Evolutionary conservation across 352 stramenopile species (phyloP), one percentile per base, ranked within the genome.

Genomic region (Phytopythium aichiense): DNA sequence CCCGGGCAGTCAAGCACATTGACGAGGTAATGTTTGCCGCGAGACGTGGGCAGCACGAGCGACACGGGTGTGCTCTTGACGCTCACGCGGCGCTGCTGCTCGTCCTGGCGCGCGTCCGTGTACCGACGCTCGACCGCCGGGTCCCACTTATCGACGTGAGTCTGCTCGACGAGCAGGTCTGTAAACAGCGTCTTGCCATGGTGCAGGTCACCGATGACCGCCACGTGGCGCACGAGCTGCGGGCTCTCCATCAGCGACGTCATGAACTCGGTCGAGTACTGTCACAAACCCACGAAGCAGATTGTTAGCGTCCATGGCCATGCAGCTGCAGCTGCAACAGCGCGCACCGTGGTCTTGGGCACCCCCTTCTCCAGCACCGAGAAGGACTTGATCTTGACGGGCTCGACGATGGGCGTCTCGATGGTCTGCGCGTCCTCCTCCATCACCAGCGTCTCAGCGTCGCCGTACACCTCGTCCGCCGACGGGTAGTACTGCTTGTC

Each of bases 401-500:
- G 96, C 71, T 99, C 96, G 48, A 99, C 96, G 65, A 99, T 97
- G 16, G 98, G 98, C 66, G 98, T 98, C 67, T 99, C 94, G 59
- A 99, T 96, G 37, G 96, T 89, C 81, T 99, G 98, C 35, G 97
- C 94, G 82, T 99, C 98, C 73, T 99, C 97, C 70, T 99, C 98
- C 71, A 99, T 94, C 16, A 99, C 96, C 4, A 99, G 84, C 37
- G 96, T 99, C 61, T 99, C 95, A 4, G 92, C 96, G 48, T 98
- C 96, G 15, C 94, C 93, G 72, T 97, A 99, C 20, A 99, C 94
- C 61, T 99, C 92, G 54, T 97, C 79, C 6, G 97, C 97, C 4
- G 98, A 96, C 18, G 97, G 96, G 76, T 99, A 99, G 66, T 99
- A 99, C 60, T 99, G 91, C 76, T 99, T 99, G 77, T 99, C 98